Conservation (phyloP, 2,329 filamentous ascomycete genomes). For the Diaporthe australafricana region DNA sequence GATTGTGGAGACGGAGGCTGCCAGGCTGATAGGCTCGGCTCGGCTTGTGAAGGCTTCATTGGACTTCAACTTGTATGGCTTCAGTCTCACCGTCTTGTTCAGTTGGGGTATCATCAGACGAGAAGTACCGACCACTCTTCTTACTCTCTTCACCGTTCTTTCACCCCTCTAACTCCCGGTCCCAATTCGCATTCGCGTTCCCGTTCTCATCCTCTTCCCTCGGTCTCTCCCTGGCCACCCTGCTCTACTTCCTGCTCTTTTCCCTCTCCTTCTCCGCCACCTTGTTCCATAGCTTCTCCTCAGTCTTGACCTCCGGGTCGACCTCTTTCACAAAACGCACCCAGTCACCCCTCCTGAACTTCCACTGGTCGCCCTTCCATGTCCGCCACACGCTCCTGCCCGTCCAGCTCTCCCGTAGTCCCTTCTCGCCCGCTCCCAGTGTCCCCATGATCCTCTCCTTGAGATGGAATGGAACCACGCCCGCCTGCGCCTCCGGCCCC, state of each 20-base stretch:
- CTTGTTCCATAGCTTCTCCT: slow-evolving; percentile 34
- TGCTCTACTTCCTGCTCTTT: slow-evolving; percentile 22
- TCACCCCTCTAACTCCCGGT: slow-evolving; percentile 23
- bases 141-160: slow-evolving; percentile 30
- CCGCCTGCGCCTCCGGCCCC: slow-evolving; percentile 44
- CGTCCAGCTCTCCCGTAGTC: slow-evolving; percentile 64
- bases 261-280: slow-evolving; percentile 31
- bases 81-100: neutral
- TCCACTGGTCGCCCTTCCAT: slow-evolving; percentile 71
- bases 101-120: slow-evolving; percentile 29
- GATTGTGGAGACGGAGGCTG: neutral
- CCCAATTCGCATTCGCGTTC: neutral
- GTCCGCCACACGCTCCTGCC: slow-evolving; percentile 68
- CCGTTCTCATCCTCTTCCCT: slow-evolving; percentile 8
- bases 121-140: neutral
- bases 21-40: neutral
- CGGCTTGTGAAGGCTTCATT: too few relatives aligned
- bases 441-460: slow-evolving; percentile 66
- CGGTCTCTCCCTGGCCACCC: neutral
- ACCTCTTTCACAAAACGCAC: slow-evolving; percentile 67
- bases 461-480: slow-evolving; percentile 66
- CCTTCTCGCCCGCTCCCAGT: slow-evolving; percentile 60
- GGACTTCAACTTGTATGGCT: too few relatives aligned
- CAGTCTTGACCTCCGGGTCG: slow-evolving; percentile 45
- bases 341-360: slow-evolving; percentile 64